Evolutionary conservation across 176 grass and related monocot genomes (phyloP).

Genomic region (Dactylis glomerata): DNA sequence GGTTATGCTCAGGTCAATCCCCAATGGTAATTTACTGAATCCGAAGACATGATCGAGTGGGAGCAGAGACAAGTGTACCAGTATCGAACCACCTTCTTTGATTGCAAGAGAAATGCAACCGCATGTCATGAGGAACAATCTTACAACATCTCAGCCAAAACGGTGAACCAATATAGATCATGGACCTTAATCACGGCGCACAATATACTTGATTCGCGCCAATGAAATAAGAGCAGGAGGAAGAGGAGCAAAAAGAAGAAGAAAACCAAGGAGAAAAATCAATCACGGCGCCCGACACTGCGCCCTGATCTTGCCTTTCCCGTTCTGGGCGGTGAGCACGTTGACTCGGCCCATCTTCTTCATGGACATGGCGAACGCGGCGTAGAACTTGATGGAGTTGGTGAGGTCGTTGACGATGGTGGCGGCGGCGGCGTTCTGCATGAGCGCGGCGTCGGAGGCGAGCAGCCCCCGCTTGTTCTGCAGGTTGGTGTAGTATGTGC

Average conservation of each 20-base stretch:
- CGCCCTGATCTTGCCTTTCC: constrained; percentile 50
- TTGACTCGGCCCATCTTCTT: constrained; percentile 59
- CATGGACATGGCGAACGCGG: constrained; percentile 49
- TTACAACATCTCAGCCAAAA: constrained; percentile 17
- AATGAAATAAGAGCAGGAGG: not conserved
- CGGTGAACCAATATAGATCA: constrained; percentile 11
- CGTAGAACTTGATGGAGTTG: constrained; percentile 47
- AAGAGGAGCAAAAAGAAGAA: not conserved
- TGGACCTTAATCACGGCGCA: not conserved
- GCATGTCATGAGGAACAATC: constrained; percentile 23
- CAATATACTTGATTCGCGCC: constrained; percentile 37
- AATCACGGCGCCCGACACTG: constrained; percentile 46
- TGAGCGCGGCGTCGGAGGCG: constrained; percentile 52
- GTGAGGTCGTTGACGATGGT: constrained; percentile 35
- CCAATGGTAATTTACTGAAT: not conserved
- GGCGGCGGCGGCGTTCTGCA: constrained; percentile 34
- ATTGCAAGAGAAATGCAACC: constrained; percentile 14
- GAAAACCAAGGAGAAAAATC: constrained; percentile 7
- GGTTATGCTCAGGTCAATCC: not conserved
- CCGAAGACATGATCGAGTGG: not conserved
- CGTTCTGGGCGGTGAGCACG: constrained; percentile 41
- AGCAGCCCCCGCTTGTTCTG: constrained; percentile 39
- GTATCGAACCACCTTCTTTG: not conserved
- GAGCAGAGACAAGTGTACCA: not conserved
- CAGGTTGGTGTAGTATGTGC: constrained; percentile 35